Percentiles rank a stretch among this genome's conserved stretches.
Evolutionary conservation across 257 asterid species (phyloP).

Genomic region (Jasminum sambac): DNA sequence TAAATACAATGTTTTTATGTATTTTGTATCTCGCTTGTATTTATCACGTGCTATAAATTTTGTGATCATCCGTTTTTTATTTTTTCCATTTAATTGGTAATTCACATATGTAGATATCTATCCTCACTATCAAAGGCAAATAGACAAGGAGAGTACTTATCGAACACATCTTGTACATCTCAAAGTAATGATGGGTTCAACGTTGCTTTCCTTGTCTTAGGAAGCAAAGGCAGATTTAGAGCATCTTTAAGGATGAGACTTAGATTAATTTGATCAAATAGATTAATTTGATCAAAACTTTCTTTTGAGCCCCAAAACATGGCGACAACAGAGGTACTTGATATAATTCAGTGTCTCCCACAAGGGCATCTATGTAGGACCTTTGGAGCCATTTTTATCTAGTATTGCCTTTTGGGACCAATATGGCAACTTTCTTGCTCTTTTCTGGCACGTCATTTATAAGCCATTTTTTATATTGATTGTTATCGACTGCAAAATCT

Average conservation of each 20-base stretch:
- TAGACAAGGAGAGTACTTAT: background rate
- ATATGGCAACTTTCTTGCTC: background rate
- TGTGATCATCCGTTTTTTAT: no score
- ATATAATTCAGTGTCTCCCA: slow-evolving; percentile 37
- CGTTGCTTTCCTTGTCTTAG: slow-evolving; percentile 25
- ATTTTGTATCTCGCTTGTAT: no score
- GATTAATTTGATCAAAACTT: slow-evolving; percentile 13
- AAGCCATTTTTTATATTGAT: no score
- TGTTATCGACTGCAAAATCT: no score
- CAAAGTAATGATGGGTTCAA: slow-evolving; percentile 41
- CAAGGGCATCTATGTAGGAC: slow-evolving; percentile 14
- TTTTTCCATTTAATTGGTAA: no score
- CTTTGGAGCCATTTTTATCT: slow-evolving; percentile 31
- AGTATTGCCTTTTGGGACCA: slow-evolving; percentile 33
- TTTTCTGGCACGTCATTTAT: slow-evolving; percentile 14
- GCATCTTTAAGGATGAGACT: background rate
- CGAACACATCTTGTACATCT: background rate
- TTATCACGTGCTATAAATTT: no score
- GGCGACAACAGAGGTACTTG: slow-evolving; percentile 29
- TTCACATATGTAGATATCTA: no score
- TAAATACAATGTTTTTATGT: no score
- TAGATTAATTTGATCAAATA: slow-evolving; percentile 14
- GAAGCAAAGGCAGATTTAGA: slow-evolving; percentile 20
- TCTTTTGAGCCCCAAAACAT: slow-evolving; percentile 23
- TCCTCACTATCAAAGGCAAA: background rate